Conservation (phyloP, 441 rosid species). For the Syzygium malaccense region DNA sequence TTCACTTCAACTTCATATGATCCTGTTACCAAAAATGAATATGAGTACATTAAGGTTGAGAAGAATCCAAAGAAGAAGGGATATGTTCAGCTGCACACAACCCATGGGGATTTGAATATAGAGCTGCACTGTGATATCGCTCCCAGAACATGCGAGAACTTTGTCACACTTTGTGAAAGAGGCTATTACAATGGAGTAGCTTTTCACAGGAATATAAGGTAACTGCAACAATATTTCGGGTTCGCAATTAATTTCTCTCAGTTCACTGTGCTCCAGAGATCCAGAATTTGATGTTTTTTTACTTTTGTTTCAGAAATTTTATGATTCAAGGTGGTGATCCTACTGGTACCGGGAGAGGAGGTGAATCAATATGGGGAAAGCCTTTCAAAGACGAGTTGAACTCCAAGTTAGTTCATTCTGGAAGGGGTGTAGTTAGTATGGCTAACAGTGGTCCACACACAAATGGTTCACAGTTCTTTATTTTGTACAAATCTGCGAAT, state of each 20-base stretch:
- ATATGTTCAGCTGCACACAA: constrained; percentile 80
- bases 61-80: constrained; percentile 96
- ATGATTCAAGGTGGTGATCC: constrained; percentile 99
- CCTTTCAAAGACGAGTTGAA: constrained; percentile 89
- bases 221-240: constrained; percentile 1
- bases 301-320: constrained; percentile 51
- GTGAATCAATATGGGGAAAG: constrained; percentile 94
- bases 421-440: constrained; percentile 95
- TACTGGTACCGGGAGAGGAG: constrained; percentile 88
- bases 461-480: constrained; percentile 95
- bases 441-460: constrained; percentile 98
- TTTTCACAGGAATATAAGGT: constrained; percentile 82
- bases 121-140: constrained; percentile 92
- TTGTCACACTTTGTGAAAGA: constrained; percentile 78
- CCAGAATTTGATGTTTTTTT: background rate
- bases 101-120: constrained; percentile 90
- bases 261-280: background rate
- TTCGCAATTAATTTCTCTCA: background rate
- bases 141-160: constrained; percentile 91
- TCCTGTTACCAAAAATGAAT: constrained; percentile 87
- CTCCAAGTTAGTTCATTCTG: constrained; percentile 87
- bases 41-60: constrained; percentile 79
- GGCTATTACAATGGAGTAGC: constrained; percentile 81
- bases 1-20: constrained; percentile 89
- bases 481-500: constrained; percentile 89